phyloP scores from a whole-genome alignment of 169 alveolate species.

The Theileria orientalis region DNA sequence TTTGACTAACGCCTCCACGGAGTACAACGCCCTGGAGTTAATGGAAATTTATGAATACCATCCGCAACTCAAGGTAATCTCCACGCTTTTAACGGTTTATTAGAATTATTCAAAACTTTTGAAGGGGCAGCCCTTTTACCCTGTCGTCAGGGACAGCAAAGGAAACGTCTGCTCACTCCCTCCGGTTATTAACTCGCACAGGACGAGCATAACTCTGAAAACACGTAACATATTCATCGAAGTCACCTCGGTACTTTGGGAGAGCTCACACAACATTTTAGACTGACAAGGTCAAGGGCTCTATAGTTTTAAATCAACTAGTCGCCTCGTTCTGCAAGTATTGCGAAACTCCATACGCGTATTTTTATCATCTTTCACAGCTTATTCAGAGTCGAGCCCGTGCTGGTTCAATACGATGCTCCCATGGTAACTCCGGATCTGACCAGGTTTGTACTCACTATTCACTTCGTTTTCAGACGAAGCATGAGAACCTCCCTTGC shows the following conservation, averaged over 20 bases:
- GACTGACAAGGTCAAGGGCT: conserved; percentile 54
- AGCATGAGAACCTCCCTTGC: conserved; percentile 10
- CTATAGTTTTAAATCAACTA: conserved; percentile 68
- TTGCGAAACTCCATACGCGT: conserved; percentile 45
- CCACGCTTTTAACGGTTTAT: conserved; percentile 15
- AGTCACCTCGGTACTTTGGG: conserved; percentile 79
- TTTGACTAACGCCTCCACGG: conserved; percentile 82
- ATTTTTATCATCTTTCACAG: not conserved
- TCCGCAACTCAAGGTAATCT: conserved; percentile 76
- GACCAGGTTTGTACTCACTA: conserved; percentile 1
- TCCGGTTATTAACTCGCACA: conserved; percentile 96
- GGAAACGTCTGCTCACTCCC: conserved; percentile 94
- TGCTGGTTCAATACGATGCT: conserved; percentile 22
- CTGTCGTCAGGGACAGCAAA: conserved; percentile 90
- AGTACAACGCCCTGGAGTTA: conserved; percentile 74
- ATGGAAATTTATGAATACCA: conserved; percentile 80
- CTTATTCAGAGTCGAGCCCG: conserved; percentile 23
- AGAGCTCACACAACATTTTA: not conserved
- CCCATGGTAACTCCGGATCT: conserved; percentile 18
- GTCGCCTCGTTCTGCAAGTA: conserved; percentile 80
- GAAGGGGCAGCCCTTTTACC: conserved; percentile 82
- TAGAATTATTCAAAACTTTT: conserved; percentile 85
- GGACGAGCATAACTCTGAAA: conserved; percentile 91
- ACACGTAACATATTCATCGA: conserved; percentile 95
- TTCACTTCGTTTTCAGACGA: not conserved